Evolutionary conservation across 164 flowering plant genomes (phyloP).

Genomic region (Nelumbo lutea): DNA sequence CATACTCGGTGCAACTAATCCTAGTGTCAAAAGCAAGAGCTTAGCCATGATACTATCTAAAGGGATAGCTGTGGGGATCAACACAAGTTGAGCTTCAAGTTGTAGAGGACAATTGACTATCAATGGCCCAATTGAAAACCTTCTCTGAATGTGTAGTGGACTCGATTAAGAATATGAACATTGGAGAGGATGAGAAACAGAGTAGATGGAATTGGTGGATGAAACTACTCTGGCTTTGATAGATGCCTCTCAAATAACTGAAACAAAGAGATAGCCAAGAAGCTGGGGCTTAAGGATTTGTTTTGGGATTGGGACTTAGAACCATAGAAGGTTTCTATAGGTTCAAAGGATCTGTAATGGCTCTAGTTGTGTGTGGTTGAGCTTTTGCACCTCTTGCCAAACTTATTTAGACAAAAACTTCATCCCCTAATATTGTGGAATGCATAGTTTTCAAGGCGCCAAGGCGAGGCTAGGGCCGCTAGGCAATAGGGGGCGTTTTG

Average conservation of each 20-base stretch:
- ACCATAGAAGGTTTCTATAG: slow-evolving; percentile 76
- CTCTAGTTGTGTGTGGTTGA: slow-evolving; percentile 47
- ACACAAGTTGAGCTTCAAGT: slow-evolving; percentile 68
- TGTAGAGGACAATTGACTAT: slow-evolving; percentile 72
- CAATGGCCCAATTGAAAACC: slow-evolving; percentile 62
- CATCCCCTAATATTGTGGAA: background rate
- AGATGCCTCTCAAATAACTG: slow-evolving; percentile 63
- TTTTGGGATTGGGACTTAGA: slow-evolving; percentile 94
- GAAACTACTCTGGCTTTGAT: slow-evolving; percentile 36
- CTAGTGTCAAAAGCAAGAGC: slow-evolving; percentile 46
- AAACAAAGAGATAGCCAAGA: slow-evolving; percentile 61
- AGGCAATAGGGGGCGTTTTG: no score
- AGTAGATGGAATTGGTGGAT: slow-evolving; percentile 62
- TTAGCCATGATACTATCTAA: slow-evolving; percentile 52
- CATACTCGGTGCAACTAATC: slow-evolving; percentile 76
- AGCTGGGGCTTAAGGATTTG: slow-evolving; percentile 52
- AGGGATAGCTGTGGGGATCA: slow-evolving; percentile 63
- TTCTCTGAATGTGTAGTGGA: slow-evolving; percentile 69
- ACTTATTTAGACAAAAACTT: no score
- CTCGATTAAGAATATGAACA: slow-evolving; percentile 46
- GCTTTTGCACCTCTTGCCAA: slow-evolving; percentile 45
- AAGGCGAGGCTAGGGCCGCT: no score
- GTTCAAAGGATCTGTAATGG: background rate
- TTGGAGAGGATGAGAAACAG: slow-evolving; percentile 50
- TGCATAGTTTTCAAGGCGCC: background rate